Base-by-base conservation (phyloP, 2,329 filamentous ascomycete genomes). In the Aspergillus tanneri region DNA sequence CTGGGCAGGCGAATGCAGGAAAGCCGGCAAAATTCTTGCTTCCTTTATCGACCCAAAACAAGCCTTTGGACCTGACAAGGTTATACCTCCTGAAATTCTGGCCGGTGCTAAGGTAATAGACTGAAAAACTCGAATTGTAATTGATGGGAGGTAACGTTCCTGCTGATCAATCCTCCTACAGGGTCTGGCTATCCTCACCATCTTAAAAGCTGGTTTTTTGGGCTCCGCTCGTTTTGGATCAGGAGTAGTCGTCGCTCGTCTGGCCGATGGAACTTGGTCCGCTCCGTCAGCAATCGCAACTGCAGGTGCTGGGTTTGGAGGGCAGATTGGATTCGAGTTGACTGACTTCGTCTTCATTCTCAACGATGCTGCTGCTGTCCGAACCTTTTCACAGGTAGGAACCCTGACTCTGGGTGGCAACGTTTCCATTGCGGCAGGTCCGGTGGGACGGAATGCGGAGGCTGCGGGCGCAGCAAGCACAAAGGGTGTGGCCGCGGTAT, bases 21-120 rank as follows among this genome's bases (percentile, higher is more conserved):
- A 99, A 75, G 93, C 90, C 68, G 88, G 88, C 67, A 96, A 95
- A 78, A 97, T 97, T 64, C 82, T 99, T 60, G 83, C 88, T 37
- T 95, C 91, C 10, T 99, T 99, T 69, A 82, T 97, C 68, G 93
- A 97, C 68, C 93, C 93, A 16, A 83, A 85, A 66, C 92, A 97
- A 76, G 77, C 92, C 16, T 96, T 97, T 70, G 90, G 92, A 5
- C 92, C 93, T 47, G 93, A 97, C 72, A 97, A 97, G 72, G 85
- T 99, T 68, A 99, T 99, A 61, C 93, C 93, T 41, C 91, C 92
- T 6, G 82, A 86, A 43, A 81, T 99, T 60, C 84, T 99, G 61
- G 87, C 87, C 56, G 89, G 89, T 70, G 93, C 93, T 63, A 96
- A 99, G 83, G 87, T 90, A 73, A 50, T 42, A 45, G 42, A 25